Evolutionary conservation across 2,329 filamentous ascomycete species (phyloP), one percentile per base, ranked within the genome.

Genomic region (Huntiella savannae): DNA sequence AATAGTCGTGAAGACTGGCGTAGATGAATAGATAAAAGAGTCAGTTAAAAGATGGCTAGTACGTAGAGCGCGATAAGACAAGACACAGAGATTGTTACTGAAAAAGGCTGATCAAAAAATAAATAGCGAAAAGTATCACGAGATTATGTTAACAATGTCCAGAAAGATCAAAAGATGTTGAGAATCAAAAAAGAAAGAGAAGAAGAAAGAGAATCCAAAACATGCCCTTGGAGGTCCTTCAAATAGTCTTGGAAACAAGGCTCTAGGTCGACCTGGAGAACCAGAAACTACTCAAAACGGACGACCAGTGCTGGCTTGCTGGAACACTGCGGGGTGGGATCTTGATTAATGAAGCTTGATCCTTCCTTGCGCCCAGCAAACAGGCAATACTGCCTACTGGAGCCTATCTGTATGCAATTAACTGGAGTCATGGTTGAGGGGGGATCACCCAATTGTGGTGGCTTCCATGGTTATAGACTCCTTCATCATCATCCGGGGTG

Each of bases 121-220:
- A 37, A 45, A 44, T 42, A 28, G 50, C 40, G 43, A 51, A 33
- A 28, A 46, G 43, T 43, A 41, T 39, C 37, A 39, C 37, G 15
- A 16, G 15, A 17, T 17, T 39, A 19, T 19, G 38, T 41, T 45
- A 34, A 41, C 34, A 47, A 38, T 35, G 34, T 28, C 35, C n/a
- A 16, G 13, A 35, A 42, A 49, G 40, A 16, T 49, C 10, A 12
- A 15, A 34, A 33, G 8, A 33, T 11, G 22, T 10, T 33, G 36
- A 7, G 16, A 41, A 28, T 32, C 13, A 34, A 33, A 28, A 41
- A 11, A 28, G 38, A 11, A 45, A 33, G 33, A 42, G 32, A 45
- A 33, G 17, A 46, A 38, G 38, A 49, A 42, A 39, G 33, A 19
- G 15, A 34, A 47, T 17, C 16, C 35, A 42, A 19, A 32, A 42